A percentile compares a stretch with the other conserved stretches of the same genome.
Conservation (phyloP, 176 grass and related monocot genomes). For the Oryza rufipogon region DNA sequence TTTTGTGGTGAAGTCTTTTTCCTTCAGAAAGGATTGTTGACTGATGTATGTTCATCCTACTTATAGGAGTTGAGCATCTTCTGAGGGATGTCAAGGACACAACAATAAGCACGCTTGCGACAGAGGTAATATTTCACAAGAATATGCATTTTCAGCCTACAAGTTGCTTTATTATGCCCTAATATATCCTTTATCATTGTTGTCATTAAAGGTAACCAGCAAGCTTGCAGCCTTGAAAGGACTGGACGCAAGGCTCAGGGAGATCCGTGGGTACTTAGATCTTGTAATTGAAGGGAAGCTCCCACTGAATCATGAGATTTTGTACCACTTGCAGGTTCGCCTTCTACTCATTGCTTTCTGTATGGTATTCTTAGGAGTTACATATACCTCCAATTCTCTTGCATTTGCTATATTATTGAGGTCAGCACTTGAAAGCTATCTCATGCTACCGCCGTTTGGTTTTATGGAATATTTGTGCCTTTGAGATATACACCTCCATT, state of each 20-base stretch:
- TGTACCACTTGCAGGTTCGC: constrained; percentile 94
- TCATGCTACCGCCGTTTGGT: neutral
- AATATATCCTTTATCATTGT: constrained; percentile 30
- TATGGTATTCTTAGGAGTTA: neutral
- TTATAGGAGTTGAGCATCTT: constrained; percentile 91
- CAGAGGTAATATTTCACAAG: constrained; percentile 62
- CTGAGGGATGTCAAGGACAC: constrained; percentile 97
- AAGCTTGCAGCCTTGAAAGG: constrained; percentile 93
- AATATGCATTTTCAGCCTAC: neutral
- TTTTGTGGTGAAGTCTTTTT: neutral
- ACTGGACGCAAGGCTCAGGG: constrained; percentile 79
- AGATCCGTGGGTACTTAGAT: constrained; percentile 87
- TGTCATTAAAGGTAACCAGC: constrained; percentile 70
- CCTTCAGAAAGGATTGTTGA: neutral
- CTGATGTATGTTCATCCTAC: constrained; percentile 25
- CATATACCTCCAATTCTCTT: neutral
- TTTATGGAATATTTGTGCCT: neutral
- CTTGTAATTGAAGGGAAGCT: constrained; percentile 92
- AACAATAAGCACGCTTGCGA: constrained; percentile 93
- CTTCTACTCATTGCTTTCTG: neutral
- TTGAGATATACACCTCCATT: constrained; percentile 6
- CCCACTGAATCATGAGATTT: constrained; percentile 92
- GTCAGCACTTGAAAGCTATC: neutral
- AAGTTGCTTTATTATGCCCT: constrained; percentile 29
- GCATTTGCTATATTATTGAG: neutral